Evolutionary conservation across 208 protist species (phyloP).

Genomic region (Trypanosoma avium): DNA sequence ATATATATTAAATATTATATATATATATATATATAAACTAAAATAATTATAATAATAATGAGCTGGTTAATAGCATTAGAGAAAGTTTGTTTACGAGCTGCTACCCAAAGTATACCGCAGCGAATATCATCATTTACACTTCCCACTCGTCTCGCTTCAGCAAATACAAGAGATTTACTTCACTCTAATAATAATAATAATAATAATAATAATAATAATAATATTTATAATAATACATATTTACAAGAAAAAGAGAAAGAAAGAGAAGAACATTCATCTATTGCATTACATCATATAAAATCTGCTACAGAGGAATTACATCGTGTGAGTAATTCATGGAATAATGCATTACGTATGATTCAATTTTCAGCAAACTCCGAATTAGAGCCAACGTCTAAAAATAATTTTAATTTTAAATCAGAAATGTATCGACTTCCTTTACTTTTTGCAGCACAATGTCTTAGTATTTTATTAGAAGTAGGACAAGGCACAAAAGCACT

Average conservation of each 20-base stretch:
- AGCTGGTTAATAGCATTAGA: slow-evolving; percentile 30
- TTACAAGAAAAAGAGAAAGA: background rate
- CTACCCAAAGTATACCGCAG: background rate
- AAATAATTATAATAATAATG: slow-evolving; percentile 11
- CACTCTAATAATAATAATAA: too few species aligned
- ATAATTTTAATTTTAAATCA: background rate
- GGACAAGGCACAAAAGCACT: slow-evolving; percentile 7
- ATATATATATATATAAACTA: too few species aligned
- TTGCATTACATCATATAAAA: background rate
- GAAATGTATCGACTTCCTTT: slow-evolving; percentile 14
- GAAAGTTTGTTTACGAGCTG: slow-evolving; percentile 1
- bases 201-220: too few species aligned
- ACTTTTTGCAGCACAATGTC: slow-evolving; percentile 7
- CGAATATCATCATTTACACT: background rate
- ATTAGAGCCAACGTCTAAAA: too few species aligned
- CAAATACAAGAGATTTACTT: background rate
- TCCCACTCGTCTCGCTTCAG: background rate
- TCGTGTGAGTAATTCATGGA: slow-evolving; percentile 21
- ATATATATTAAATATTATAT: too few species aligned
- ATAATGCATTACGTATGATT: slow-evolving; percentile 9
- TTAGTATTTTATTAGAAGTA: slow-evolving; percentile 20
- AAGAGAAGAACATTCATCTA: background rate
- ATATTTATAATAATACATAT: too few species aligned
- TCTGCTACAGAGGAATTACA: slow-evolving; percentile 20
- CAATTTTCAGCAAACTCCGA: slow-evolving; percentile 22